These are phyloP conservation scores for Monosporozyma aerobia DNA, from an alignment of 805 yeast species.

Conservation along the genomic window DNA sequence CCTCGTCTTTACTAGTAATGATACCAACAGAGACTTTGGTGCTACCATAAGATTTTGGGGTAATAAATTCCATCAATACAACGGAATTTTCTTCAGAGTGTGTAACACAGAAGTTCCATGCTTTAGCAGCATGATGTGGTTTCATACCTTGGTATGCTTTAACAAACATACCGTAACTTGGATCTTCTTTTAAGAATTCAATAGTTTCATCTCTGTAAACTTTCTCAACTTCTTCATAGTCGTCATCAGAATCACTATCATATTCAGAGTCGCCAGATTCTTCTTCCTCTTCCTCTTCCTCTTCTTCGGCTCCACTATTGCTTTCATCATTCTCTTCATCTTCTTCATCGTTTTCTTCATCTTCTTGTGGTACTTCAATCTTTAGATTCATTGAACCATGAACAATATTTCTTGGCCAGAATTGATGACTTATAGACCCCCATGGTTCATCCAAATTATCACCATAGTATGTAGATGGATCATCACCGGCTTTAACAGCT, in stretches of 20 bases:
- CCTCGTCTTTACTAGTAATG: conserved; percentile 52
- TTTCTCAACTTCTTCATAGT: conserved; percentile 11
- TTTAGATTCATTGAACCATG: conserved; percentile 51
- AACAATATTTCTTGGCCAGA: conserved; percentile 87
- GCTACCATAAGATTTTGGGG: conserved; percentile 82
- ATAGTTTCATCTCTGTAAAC: conserved; percentile 17
- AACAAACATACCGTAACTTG: conserved; percentile 64
- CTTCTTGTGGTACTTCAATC: conserved; percentile 17
- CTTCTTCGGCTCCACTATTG: conserved; percentile 12
- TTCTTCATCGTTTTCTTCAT: conserved; percentile 10
- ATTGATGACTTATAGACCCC: conserved; percentile 94
- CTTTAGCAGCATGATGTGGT: conserved; percentile 96
- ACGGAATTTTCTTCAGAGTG: conserved; percentile 69
- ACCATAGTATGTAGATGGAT: conserved; percentile 83
- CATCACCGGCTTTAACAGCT: conserved; percentile 83
- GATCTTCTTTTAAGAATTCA: conserved; percentile 18
- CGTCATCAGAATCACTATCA: conserved; percentile 3
- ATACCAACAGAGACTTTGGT: conserved; percentile 77
- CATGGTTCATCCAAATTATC: conserved; percentile 78
- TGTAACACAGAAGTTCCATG: conserved; percentile 91
- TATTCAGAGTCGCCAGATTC: conserved; percentile 8
- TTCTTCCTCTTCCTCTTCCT: conserved; percentile 10
- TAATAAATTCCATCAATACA: conserved; percentile 88
- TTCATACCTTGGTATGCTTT: conserved; percentile 98
- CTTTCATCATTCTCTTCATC: conserved; percentile 13